phyloP scores from a whole-genome alignment of 2,329 filamentous ascomycete species.

The Sphaerostilbella broomeana region DNA sequence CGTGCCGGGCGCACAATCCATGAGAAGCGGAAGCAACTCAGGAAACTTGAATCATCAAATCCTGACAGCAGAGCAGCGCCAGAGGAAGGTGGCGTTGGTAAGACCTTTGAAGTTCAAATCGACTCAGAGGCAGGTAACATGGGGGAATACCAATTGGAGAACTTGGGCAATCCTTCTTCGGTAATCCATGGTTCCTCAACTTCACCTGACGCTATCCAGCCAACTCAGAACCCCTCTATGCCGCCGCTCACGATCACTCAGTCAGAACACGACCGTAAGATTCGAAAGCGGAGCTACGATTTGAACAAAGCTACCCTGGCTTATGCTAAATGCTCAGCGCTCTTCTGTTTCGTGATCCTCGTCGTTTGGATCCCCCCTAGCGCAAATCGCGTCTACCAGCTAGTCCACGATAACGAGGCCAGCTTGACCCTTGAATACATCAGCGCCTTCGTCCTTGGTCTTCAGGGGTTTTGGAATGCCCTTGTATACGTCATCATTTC shows the following conservation, averaged over 20 bases:
- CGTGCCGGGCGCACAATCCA: conserved; percentile 57
- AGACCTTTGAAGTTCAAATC: too few relatives aligned
- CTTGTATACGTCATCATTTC: conserved; percentile 63
- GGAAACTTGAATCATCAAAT: conserved; percentile 34
- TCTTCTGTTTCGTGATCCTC: conserved; percentile 60
- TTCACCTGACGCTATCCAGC: background rate
- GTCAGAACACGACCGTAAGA: conserved; percentile 5
- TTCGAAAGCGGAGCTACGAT: conserved; percentile 30
- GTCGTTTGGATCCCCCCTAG: conserved; percentile 67
- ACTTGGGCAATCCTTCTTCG: conserved; percentile 49
- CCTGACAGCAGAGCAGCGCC: conserved; percentile 31
- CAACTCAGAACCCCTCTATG: background rate
- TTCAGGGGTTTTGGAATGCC: conserved; percentile 75
- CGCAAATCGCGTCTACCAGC: conserved; percentile 62
- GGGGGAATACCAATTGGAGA: conserved; percentile 39
- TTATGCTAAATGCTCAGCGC: conserved; percentile 57
- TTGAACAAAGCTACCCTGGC: conserved; percentile 54
- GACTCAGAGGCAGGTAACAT: conserved; percentile 35
- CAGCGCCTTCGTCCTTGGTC: conserved; percentile 63
- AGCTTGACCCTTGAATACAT: conserved; percentile 55
- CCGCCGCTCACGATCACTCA: conserved; percentile 4
- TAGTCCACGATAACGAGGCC: conserved; percentile 44
- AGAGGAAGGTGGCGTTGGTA: too few relatives aligned
- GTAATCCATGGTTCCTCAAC: conserved; percentile 3
- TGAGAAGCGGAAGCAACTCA: conserved; percentile 51